phyloP scores from a whole-genome alignment of 1,284 basidiomycete genomes.

The Ustilago xerochloae region DNA sequence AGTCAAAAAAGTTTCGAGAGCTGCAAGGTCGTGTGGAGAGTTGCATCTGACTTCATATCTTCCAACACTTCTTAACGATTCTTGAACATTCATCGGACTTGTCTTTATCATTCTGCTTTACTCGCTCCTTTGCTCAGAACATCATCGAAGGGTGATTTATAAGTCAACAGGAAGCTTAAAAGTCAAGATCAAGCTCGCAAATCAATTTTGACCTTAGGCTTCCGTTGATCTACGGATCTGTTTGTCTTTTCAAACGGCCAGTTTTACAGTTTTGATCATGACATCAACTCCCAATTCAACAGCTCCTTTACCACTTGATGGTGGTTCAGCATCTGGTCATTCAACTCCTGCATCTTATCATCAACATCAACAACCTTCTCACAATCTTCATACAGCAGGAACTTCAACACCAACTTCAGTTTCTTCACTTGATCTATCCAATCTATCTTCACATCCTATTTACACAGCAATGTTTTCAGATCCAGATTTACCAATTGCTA shows the following conservation, averaged over 20 bases:
- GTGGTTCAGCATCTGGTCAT: background rate
- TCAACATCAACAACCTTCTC: background rate
- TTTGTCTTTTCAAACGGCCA: too few species aligned
- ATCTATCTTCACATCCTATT: conserved; percentile 25
- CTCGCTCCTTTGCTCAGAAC: too few species aligned
- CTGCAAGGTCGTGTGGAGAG: conserved; percentile 11
- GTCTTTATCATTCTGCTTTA: too few species aligned
- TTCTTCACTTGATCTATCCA: conserved; percentile 16
- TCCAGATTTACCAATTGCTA: conserved; percentile 76
- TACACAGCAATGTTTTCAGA: conserved; percentile 44
- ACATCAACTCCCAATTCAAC: conserved; percentile 2
- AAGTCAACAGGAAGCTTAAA: too few species aligned
- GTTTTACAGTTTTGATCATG: too few species aligned
- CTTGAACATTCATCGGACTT: too few species aligned
- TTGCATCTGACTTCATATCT: background rate
- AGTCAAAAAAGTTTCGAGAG: background rate
- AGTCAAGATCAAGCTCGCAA: too few species aligned
- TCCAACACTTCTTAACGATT: background rate
- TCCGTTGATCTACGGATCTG: too few species aligned
- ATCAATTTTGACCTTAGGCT: too few species aligned
- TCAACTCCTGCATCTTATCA: conserved; percentile 17
- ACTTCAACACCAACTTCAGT: conserved; percentile 25
- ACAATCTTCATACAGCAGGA: background rate
- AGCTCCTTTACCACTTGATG: background rate
- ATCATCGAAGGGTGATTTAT: too few species aligned